A percentile compares a stretch with the other conserved stretches of the same genome.
These are phyloP conservation scores for Chaetomium olivaceum DNA, from an alignment of 2,329 filamentous ascomycete genomes.

Conservation along the genomic window DNA sequence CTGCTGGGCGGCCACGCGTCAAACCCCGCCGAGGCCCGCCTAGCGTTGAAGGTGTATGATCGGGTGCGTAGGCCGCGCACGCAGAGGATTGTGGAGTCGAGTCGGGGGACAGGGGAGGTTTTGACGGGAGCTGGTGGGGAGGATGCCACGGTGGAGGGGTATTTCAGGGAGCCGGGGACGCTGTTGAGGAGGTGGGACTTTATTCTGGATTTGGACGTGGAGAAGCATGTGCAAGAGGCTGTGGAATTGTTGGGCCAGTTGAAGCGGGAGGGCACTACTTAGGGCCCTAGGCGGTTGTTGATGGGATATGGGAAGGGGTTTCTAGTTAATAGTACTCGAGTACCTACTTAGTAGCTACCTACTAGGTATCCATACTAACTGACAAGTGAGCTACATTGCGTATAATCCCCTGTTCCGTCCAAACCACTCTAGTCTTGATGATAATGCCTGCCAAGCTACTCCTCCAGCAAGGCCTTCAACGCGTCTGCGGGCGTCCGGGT, in stretches of 20 bases:
- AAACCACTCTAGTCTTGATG: too few relatives aligned
- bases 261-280: not conserved
- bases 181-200: conserved; percentile 11
- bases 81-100: conserved; percentile 23
- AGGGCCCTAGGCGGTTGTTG: too few relatives aligned
- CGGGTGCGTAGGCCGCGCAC: conserved; percentile 19
- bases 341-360: too few relatives aligned
- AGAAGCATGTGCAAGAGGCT: not conserved
- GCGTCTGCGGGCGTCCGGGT: conserved; percentile 5
- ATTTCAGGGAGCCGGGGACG: not conserved
- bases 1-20: conserved; percentile 24
- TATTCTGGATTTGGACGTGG: conserved; percentile 8
- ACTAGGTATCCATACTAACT: too few relatives aligned
- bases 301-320: too few relatives aligned
- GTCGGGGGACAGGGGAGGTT: not conserved
- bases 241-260: conserved; percentile 50
- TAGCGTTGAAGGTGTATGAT: conserved; percentile 25
- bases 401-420: too few relatives aligned
- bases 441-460: not conserved
- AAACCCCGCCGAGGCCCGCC: conserved; percentile 5
- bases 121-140: not conserved
- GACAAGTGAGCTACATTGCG: too few relatives aligned
- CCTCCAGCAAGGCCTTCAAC: conserved; percentile 9
- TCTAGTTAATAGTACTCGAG: too few relatives aligned
- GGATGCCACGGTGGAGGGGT: not conserved